These are phyloP conservation scores for Aphanomyces astaci DNA, from an alignment of 352 stramenopile genomes.

Conservation along the genomic window DNA sequence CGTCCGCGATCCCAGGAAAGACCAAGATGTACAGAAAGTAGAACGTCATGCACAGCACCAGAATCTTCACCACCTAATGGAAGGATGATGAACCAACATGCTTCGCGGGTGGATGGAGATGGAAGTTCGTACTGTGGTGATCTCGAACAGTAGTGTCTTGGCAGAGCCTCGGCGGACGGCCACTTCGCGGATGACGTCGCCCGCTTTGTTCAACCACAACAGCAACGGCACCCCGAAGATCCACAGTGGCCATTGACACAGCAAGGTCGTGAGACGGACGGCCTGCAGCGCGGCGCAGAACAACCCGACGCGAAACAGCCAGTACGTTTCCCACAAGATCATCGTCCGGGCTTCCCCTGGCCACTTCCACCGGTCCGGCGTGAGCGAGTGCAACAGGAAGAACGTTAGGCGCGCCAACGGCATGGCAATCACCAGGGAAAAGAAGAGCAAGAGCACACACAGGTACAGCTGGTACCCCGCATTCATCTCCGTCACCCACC, in stretches of 20 bases:
- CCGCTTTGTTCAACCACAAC: slow-evolving; percentile 16
- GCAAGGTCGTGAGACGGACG: neutral
- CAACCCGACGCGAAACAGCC: slow-evolving; percentile 14
- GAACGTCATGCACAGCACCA: slow-evolving; percentile 16
- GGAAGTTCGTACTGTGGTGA: neutral
- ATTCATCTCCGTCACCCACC: slow-evolving; percentile 5
- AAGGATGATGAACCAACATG: neutral
- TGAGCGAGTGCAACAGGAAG: slow-evolving; percentile 9
- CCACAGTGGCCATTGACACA: slow-evolving; percentile 23
- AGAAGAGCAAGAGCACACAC: slow-evolving; percentile 17
- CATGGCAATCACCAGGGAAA: slow-evolving; percentile 18
- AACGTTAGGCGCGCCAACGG: slow-evolving; percentile 8
- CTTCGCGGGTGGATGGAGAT: neutral
- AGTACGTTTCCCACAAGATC: slow-evolving; percentile 22
- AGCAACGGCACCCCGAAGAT: slow-evolving; percentile 19
- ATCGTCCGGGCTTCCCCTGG: slow-evolving; percentile 2
- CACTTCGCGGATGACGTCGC: slow-evolving; percentile 11
- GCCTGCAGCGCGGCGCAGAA: slow-evolving; percentile 17
- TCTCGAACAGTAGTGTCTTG: slow-evolving; percentile 16
- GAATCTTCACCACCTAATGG: slow-evolving; percentile 19
- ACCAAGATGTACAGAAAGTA: slow-evolving; percentile 22
- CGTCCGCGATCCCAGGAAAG: slow-evolving; percentile 17
- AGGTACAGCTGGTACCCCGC: slow-evolving; percentile 20
- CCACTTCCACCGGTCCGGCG: neutral
- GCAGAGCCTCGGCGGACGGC: slow-evolving; percentile 9